Evolutionary conservation across 805 yeast species (phyloP), one percentile per base, ranked within the genome.

Genomic region (Maudiozyma pseudohumilis): DNA sequence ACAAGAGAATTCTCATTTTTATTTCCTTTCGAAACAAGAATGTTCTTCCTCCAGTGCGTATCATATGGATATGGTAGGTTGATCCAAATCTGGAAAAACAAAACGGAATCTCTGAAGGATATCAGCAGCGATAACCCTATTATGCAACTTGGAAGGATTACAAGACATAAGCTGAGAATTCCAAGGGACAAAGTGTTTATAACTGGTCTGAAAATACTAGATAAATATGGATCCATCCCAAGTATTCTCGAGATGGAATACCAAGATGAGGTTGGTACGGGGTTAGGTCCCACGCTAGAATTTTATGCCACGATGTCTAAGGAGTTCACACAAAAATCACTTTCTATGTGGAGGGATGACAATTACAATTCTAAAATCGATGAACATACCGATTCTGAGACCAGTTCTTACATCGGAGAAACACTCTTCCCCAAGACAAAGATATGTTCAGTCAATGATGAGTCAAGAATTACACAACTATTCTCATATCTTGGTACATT

Each of bases 251-350:
- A 89, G 49, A 77, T 92, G 39, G 95, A 88, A 55, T 89, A 82
- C 50, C 75, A 70, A 44, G 87, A 80, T 46, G 98, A 89, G 56
- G 95, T 72, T 6, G 98, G 97, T n/a, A 80, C 95, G 0, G 98
- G 98, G 0, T 63, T 87, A 32, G 98, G 98, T 0, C 98, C 98
- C 3, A 89, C 98, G 0, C 65, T 88, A 45, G 98, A 89, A 59
- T 89, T 92, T 53, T 89, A 86, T 52, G 77, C 96, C 0, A 65
- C 69, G 12, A 86, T 84, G 2, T 86, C 96, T 0, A 74, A 68
- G 40, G 87, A 79, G 44, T 86, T 89, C 55, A 64, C 80, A 1
- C 68, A 64, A 45, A 69, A 67, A 35, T 67, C 66, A 20, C 59
- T 79, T 33, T 60, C 59, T 7, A 64, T 92, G 64, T 89, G 97